Percentiles rank a stretch among this genome's conserved stretches.
phyloP scores from a whole-genome alignment of 176 grass and related monocot genomes.

The Neostapfia colusana region DNA sequence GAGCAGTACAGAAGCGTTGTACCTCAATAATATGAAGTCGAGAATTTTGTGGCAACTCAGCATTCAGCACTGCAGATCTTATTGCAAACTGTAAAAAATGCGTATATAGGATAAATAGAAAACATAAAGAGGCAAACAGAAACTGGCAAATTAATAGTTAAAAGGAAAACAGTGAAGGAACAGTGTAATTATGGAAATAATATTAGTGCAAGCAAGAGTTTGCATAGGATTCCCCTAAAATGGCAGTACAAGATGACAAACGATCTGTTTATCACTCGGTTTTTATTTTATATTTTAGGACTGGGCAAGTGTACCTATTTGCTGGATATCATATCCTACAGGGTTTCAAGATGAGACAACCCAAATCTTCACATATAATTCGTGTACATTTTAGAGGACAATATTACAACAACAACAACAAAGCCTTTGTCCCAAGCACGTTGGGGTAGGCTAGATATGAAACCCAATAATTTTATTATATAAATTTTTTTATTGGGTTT shows the following conservation, averaged over 20 bases:
- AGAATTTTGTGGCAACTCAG: conserved; percentile 98
- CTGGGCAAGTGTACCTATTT: neutral
- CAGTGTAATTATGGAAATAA: neutral
- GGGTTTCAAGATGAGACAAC: neutral
- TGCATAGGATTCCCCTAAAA: conserved; percentile 19
- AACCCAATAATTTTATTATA: too few relatives aligned
- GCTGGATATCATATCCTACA: neutral
- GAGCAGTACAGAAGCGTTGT: conserved; percentile 17
- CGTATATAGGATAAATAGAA: conserved; percentile 21
- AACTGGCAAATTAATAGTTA: neutral
- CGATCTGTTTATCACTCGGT: neutral
- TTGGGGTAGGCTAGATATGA: too few relatives aligned
- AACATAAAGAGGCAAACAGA: conserved; percentile 16
- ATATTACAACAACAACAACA: too few relatives aligned
- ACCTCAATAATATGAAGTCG: conserved; percentile 96
- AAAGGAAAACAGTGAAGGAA: conserved; percentile 20
- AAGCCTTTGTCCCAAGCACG: too few relatives aligned
- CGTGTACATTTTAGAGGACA: neutral
- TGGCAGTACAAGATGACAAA: neutral
- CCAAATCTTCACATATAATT: neutral
- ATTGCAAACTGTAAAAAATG: conserved; percentile 72
- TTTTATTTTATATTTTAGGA: neutral
- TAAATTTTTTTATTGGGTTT: too few relatives aligned
- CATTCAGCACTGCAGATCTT: conserved; percentile 90
- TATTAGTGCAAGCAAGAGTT: neutral